Percentiles rank a stretch among this genome's conserved stretches.
phyloP scores from a whole-genome alignment of 345 rosid species.

The Eucalyptus decipiens region DNA sequence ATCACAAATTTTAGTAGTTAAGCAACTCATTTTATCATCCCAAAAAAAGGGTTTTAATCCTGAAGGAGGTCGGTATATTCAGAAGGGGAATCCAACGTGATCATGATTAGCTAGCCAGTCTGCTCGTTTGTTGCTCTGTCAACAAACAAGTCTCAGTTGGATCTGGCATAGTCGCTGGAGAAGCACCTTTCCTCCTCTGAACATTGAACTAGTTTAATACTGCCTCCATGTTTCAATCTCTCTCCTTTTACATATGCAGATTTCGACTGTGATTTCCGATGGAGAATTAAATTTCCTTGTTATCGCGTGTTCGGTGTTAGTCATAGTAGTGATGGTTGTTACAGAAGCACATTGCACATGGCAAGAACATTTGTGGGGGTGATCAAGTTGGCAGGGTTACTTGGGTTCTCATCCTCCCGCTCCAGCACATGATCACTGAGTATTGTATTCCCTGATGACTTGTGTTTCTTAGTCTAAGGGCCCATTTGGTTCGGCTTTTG shows the following conservation, averaged over 20 bases:
- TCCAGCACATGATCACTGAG: not conserved
- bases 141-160: not conserved
- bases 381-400: not conserved
- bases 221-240: not conserved
- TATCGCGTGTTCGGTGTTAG: not conserved
- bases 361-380: not conserved
- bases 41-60: not conserved
- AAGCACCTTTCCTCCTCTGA: not conserved
- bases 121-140: not conserved
- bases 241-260: not conserved
- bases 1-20: not conserved
- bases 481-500: fast-evolving
- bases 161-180: not conserved
- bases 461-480: not conserved
- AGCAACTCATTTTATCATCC: not conserved
- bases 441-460: not conserved
- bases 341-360: not conserved
- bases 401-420: not conserved
- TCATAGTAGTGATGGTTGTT: not conserved
- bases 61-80: not conserved
- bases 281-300: not conserved
- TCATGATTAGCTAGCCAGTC: not conserved
- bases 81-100: not conserved
- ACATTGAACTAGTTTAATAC: not conserved
- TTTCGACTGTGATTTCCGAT: not conserved